These are phyloP conservation scores for Chaetomium cochliodes DNA, from an alignment of 495 filamentous ascomycete species.

Conservation along the genomic window DNA sequence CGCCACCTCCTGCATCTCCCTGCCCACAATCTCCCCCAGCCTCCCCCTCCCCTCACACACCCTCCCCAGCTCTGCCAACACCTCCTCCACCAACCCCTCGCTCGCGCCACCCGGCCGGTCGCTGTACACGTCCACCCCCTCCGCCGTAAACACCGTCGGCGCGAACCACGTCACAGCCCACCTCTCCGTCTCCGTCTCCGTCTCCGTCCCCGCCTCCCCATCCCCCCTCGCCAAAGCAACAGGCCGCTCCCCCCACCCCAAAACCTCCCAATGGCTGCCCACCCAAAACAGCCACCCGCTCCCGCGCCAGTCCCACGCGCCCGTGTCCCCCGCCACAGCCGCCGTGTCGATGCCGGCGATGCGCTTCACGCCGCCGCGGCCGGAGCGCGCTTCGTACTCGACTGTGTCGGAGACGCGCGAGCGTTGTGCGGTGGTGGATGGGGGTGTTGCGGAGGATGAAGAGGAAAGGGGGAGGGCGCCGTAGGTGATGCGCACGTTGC, in stretches of 20 bases:
- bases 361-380: constrained; percentile 50
- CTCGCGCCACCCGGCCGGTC: constrained; percentile 53
- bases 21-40: constrained; percentile 42
- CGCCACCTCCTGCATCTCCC: constrained; percentile 46
- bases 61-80: constrained; percentile 46
- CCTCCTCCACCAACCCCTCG: constrained; percentile 44
- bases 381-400: constrained; percentile 54
- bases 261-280: constrained; percentile 67
- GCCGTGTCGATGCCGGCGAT: constrained; percentile 65
- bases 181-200: constrained; percentile 13
- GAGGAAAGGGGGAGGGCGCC: constrained; percentile 38
- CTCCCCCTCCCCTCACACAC: constrained; percentile 40
- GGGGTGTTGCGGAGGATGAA: constrained; percentile 7
- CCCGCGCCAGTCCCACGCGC: constrained; percentile 69
- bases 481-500: constrained; percentile 77
- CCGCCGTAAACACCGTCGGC: constrained; percentile 70
- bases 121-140: constrained; percentile 72
- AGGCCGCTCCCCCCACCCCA: constrained; percentile 61
- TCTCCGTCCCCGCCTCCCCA: constrained; percentile 38
- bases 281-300: constrained; percentile 65
- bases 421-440: constrained; percentile 28
- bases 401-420: constrained; percentile 62
- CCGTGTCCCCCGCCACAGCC: constrained; percentile 36
- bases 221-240: constrained; percentile 19
- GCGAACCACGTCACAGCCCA: constrained; percentile 78